Evolutionary conservation across 441 rosid genomes (phyloP).

Genomic region (Pelargonium myrrhifolium): DNA sequence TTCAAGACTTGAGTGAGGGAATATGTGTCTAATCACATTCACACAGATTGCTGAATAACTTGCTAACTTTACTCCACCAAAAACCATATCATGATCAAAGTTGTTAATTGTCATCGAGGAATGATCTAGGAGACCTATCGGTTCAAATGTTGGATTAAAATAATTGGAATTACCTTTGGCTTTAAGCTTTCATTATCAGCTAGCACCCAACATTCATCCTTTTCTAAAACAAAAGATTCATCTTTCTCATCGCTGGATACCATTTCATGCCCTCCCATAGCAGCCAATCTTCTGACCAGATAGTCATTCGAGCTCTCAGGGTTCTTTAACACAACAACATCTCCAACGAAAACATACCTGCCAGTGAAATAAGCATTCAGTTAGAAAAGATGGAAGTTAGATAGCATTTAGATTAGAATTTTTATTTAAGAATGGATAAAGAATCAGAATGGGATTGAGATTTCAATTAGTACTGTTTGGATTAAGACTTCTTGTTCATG

Average conservation of each 20-base stretch:
- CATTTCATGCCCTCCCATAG: conserved; percentile 81
- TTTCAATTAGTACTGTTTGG: too few relatives aligned
- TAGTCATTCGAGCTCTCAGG: conserved; percentile 47
- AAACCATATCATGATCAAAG: not conserved
- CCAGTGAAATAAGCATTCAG: conserved; percentile 10
- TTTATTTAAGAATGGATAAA: too few relatives aligned
- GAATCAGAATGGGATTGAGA: too few relatives aligned
- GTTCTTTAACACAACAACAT: conserved; percentile 76
- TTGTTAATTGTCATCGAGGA: not conserved
- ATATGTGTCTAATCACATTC: too few relatives aligned
- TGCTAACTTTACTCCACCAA: not conserved
- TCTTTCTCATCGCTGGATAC: conserved; percentile 65
- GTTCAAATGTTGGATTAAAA: not conserved
- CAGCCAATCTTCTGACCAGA: conserved; percentile 85
- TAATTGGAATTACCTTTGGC: conserved; percentile 51
- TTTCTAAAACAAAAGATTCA: conserved; percentile 70
- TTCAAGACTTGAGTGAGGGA: too few relatives aligned
- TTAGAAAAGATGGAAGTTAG: not conserved
- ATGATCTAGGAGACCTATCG: conserved; percentile 5
- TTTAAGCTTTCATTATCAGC: conserved; percentile 70
- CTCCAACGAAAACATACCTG: conserved; percentile 76
- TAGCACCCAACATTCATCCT: conserved; percentile 81
- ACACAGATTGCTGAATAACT: too few relatives aligned
- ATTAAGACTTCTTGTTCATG: too few relatives aligned
- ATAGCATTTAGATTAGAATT: not conserved